Conservation (phyloP, 441 rosid species). For the Kokia cookei region DNA sequence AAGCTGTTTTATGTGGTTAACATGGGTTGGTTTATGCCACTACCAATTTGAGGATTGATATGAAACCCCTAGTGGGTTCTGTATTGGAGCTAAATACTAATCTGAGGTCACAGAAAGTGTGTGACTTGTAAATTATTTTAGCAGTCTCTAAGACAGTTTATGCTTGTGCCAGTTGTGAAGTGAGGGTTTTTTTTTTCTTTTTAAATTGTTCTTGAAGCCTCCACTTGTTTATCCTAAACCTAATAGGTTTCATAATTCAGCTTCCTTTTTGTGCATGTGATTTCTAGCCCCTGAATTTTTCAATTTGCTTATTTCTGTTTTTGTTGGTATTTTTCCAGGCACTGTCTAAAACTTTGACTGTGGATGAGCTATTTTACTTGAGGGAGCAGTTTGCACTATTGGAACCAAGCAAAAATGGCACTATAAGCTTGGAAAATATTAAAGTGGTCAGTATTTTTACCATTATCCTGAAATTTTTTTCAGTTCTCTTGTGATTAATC, state of each 20-base stretch:
- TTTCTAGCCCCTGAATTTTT: not conserved
- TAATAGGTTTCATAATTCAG: not conserved
- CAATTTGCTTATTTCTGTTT: not conserved
- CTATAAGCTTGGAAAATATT: constrained; percentile 70
- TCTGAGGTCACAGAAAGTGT: not conserved
- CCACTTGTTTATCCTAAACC: not conserved
- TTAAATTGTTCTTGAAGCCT: not conserved
- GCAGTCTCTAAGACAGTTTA: not conserved
- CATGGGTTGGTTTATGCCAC: not conserved
- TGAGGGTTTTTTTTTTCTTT: not conserved
- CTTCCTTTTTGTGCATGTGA: not conserved
- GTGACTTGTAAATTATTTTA: not conserved
- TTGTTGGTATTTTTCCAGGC: constrained; percentile 48
- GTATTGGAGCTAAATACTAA: not conserved
- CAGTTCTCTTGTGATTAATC: not conserved
- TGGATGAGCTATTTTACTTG: constrained; percentile 72
- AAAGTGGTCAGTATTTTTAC: constrained; percentile 38
- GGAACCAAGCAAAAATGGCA: constrained; percentile 76
- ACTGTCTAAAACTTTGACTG: constrained; percentile 69
- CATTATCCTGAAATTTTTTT: not conserved
- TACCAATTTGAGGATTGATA: not conserved
- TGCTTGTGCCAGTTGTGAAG: not conserved
- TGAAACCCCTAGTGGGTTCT: not conserved
- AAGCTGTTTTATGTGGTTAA: not conserved
- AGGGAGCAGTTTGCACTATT: constrained; percentile 76